Conservation (phyloP, 306 rosid species). For the Parietaria judaica region DNA sequence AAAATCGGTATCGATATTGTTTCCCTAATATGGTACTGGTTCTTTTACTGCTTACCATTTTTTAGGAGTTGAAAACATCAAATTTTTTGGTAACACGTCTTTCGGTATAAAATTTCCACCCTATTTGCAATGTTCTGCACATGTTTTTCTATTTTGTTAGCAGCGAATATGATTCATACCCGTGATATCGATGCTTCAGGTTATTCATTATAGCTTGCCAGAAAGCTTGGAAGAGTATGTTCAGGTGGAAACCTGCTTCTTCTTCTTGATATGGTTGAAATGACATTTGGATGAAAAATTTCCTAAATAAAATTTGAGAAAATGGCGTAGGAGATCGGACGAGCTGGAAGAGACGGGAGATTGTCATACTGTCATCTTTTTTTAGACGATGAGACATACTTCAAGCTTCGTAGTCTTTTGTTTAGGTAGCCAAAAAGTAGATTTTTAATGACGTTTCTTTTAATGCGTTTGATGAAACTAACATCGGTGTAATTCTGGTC, state of each 20-base stretch:
- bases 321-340: conserved; percentile 69
- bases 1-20: too few relatives aligned
- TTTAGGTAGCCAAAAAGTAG: conserved; percentile 40
- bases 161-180: conserved; percentile 9
- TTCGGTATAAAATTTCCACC: too few relatives aligned
- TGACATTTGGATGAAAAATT: conserved; percentile 15
- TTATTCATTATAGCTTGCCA: conserved; percentile 88
- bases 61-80: too few relatives aligned
- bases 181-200: conserved; percentile 44
- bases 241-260: conserved; percentile 49
- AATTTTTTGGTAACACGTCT: too few relatives aligned
- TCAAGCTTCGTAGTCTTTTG: conserved; percentile 87
- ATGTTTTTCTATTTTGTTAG: too few relatives aligned
- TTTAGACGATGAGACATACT: conserved; percentile 59
- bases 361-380: conserved; percentile 76
- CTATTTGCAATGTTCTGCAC: too few relatives aligned
- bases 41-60: too few relatives aligned
- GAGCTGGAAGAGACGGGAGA: conserved; percentile 94
- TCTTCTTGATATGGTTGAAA: conserved; percentile 6
- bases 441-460: conserved; percentile 13
- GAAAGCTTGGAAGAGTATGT: conserved; percentile 95
- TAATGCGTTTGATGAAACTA: conserved; percentile 4
- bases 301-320: conserved; percentile 15
- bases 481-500: conserved; percentile 17
- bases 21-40: too few relatives aligned